Conservation (phyloP, 345 rosid genomes). For the Triadica sebifera region DNA sequence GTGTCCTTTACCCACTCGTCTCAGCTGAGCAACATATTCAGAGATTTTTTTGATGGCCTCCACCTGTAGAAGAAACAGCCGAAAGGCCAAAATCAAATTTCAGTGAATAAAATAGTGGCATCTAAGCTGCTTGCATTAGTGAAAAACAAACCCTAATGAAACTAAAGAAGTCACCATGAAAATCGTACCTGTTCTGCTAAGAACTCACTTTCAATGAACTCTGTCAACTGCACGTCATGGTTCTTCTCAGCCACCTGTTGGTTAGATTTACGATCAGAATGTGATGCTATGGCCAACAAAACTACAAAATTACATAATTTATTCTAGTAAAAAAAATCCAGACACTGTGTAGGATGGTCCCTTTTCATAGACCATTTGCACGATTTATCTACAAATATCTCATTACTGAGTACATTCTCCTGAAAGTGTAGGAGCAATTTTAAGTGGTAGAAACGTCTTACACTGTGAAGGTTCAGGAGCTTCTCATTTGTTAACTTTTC, state of each 20-base stretch:
- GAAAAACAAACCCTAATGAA: not conserved
- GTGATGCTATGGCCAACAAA: not conserved
- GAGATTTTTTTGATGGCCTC: conserved; percentile 32
- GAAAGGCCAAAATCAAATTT: not conserved
- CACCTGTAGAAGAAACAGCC: conserved; percentile 11
- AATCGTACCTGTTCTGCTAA: conserved; percentile 28
- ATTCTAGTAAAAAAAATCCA: not conserved
- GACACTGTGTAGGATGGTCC: not conserved
- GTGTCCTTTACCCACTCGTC: conserved; percentile 31
- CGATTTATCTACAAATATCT: not conserved
- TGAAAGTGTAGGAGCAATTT: not conserved
- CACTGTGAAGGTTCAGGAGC: conserved; percentile 28
- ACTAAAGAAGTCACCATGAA: too few species aligned
- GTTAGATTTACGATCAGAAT: not conserved
- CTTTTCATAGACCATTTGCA: not conserved
- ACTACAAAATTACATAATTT: not conserved
- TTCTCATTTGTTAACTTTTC: conserved; percentile 32
- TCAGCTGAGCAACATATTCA: conserved; percentile 36
- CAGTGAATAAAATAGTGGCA: not conserved
- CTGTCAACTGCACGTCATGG: conserved; percentile 26
- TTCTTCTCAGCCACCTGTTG: conserved; percentile 23
- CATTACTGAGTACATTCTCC: not conserved
- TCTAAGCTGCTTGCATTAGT: not conserved
- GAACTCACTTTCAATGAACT: conserved; percentile 30
- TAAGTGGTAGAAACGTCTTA: conserved; percentile 9